These are phyloP conservation scores for Somion occarium DNA, from an alignment of 1,284 basidiomycete genomes.

Conservation along the genomic window DNA sequence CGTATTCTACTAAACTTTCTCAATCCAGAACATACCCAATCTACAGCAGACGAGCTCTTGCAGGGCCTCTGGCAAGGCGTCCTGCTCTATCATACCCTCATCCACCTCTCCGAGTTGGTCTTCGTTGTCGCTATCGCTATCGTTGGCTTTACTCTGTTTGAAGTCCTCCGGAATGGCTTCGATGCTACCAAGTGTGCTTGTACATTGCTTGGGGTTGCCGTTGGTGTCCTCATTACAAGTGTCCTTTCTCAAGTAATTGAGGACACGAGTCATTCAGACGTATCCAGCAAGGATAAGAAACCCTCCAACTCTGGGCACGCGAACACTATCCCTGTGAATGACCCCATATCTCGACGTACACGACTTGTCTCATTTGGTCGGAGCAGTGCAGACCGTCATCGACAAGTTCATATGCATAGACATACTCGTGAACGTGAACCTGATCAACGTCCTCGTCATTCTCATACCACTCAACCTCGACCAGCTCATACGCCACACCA, in stretches of 20 bases:
- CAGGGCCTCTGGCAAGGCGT: constrained; percentile 72
- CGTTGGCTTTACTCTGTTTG: constrained; percentile 53
- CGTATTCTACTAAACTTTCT: constrained; percentile 62
- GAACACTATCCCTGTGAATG: constrained; percentile 9
- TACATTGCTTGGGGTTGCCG: constrained; percentile 55
- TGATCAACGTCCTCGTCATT: constrained; percentile 4
- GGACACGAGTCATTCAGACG: constrained; percentile 18
- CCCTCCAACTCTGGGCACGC: constrained; percentile 3
- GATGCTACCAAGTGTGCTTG: constrained; percentile 49
- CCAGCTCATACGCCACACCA: constrained; percentile 5
- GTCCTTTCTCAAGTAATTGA: constrained; percentile 60
- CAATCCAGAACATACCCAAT: constrained; percentile 28
- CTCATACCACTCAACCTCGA: not conserved
- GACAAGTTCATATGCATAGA: constrained; percentile 15
- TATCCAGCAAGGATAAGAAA: not conserved
- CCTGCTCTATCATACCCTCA: constrained; percentile 60
- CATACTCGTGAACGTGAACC: constrained; percentile 18
- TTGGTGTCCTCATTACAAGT: constrained; percentile 64
- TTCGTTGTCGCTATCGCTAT: constrained; percentile 53
- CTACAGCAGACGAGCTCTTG: constrained; percentile 57
- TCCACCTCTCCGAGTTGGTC: constrained; percentile 47
- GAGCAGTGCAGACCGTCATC: constrained; percentile 16
- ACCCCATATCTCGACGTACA: constrained; percentile 23
- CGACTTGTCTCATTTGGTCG: constrained; percentile 26
- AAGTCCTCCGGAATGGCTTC: constrained; percentile 43